Conservation (phyloP, 371 early-diverging fungal species). For the Zychaea mexicana region DNA sequence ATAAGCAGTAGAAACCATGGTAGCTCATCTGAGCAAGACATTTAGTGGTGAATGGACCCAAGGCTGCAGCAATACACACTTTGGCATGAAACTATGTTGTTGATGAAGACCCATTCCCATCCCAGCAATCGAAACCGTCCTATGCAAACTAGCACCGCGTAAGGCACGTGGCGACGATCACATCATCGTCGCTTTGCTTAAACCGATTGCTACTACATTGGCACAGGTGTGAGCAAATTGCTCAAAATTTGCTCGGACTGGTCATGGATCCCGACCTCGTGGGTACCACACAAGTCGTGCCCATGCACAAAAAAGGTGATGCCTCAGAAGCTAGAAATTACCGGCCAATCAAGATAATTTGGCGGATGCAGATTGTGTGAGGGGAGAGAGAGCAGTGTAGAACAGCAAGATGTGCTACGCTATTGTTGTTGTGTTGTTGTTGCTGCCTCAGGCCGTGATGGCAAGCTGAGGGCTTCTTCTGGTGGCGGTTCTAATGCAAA, state of each 20-base stretch:
- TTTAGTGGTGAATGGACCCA: background rate
- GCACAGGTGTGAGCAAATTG: background rate
- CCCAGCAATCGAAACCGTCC: background rate
- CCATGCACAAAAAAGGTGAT: slow-evolving; percentile 26
- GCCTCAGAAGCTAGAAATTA: slow-evolving; percentile 15
- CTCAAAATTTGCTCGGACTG: slow-evolving; percentile 28
- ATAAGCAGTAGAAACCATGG: slow-evolving; percentile 12
- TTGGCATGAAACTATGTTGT: too few species aligned
- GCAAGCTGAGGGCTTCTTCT: too few species aligned
- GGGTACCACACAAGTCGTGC: slow-evolving; percentile 27
- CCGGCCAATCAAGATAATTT: slow-evolving; percentile 20
- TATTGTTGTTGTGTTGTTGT: too few species aligned
- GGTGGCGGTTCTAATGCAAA: too few species aligned
- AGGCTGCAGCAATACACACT: background rate
- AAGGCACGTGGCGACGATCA: slow-evolving; percentile 31
- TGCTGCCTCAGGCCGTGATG: too few species aligned
- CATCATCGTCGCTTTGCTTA: slow-evolving; percentile 27
- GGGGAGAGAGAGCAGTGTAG: too few species aligned
- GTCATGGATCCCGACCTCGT: slow-evolving; percentile 16
- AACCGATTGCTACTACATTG: slow-evolving; percentile 7
- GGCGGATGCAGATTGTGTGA: too few species aligned
- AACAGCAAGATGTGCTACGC: too few species aligned
- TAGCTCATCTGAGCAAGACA: slow-evolving; percentile 1
- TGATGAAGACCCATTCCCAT: background rate
- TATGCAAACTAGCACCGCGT: background rate